Evolutionary conservation across 768 basidiomycete species (phyloP).

Genomic region (Hirschioporus abietinus): DNA sequence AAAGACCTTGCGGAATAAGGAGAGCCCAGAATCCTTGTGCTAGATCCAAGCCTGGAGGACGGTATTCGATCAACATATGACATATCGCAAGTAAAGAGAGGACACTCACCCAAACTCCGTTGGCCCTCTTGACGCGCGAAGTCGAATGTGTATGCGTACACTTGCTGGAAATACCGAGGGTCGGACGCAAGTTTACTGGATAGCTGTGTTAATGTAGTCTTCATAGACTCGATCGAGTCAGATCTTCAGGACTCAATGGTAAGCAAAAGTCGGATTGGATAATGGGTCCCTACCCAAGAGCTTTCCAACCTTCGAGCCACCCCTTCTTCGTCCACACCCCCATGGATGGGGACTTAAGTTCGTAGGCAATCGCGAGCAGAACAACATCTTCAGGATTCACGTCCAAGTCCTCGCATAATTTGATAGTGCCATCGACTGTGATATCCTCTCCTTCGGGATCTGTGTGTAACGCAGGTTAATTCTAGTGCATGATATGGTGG

Average conservation of each 20-base stretch:
- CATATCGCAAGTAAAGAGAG: slow-evolving; percentile 3
- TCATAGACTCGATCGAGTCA: slow-evolving; percentile 63
- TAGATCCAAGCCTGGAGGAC: slow-evolving; percentile 50
- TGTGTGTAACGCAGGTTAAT: slow-evolving; percentile 17
- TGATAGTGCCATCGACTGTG: slow-evolving; percentile 73
- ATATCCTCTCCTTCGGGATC: slow-evolving; percentile 62
- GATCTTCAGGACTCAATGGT: slow-evolving; percentile 35
- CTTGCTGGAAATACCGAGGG: slow-evolving; percentile 63
- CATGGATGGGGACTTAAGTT: slow-evolving; percentile 68
- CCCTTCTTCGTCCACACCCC: slow-evolving; percentile 66
- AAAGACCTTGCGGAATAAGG: slow-evolving; percentile 67
- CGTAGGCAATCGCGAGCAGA: slow-evolving; percentile 74
- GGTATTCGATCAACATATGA: neutral
- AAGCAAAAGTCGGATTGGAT: slow-evolving; percentile 4
- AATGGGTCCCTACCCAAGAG: slow-evolving; percentile 48
- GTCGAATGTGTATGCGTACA: slow-evolving; percentile 78
- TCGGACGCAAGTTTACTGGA: slow-evolving; percentile 58
- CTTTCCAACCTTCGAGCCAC: slow-evolving; percentile 82
- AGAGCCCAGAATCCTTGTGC: slow-evolving; percentile 76
- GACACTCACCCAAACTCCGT: slow-evolving; percentile 63
- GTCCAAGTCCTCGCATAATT: slow-evolving; percentile 61
- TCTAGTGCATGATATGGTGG: neutral
- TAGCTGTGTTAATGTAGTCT: slow-evolving; percentile 45
- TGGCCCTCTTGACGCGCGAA: slow-evolving; percentile 75
- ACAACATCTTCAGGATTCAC: slow-evolving; percentile 80